Percentiles rank a stretch among this genome's conserved stretches.
Evolutionary conservation across 1,139 yeast species (phyloP).

Genomic region (Meyerozyma smithsonii): DNA sequence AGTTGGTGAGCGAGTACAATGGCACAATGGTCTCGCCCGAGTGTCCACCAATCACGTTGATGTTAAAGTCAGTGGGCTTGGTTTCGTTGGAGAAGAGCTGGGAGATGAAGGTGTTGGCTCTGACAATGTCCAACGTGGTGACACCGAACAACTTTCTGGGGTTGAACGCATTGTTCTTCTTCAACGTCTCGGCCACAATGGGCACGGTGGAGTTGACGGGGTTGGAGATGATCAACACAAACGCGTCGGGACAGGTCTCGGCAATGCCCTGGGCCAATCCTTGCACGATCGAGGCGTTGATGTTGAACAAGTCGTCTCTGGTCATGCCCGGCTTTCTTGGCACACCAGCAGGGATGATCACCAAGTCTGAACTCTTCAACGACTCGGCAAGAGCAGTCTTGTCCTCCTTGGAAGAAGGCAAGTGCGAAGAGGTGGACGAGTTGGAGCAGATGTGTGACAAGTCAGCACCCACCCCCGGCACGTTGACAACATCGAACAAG

Average conservation of each 20-base stretch:
- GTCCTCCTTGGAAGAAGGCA: constrained; percentile 66
- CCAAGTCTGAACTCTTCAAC: constrained; percentile 77
- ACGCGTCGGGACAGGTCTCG: constrained; percentile 81
- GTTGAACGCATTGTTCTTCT: constrained; percentile 81
- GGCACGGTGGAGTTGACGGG: constrained; percentile 99
- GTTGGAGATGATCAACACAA: constrained; percentile 85
- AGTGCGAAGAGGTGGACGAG: constrained; percentile 76
- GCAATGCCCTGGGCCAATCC: constrained; percentile 89
- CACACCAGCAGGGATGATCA: constrained; percentile 97
- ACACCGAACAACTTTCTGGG: constrained; percentile 94
- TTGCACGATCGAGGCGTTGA: constrained; percentile 93
- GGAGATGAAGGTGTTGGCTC: constrained; percentile 89
- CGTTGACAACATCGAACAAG: constrained; percentile 87
- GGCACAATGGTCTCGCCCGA: constrained; percentile 98
- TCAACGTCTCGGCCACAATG: constrained; percentile 91
- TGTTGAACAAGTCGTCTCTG: constrained; percentile 94
- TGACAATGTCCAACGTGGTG: constrained; percentile 90
- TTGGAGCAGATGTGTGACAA: constrained; percentile 89
- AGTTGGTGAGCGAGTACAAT: constrained; percentile 58
- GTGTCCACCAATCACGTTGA: constrained; percentile 94
- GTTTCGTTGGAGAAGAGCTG: constrained; percentile 49
- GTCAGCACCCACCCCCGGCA: constrained; percentile 97
- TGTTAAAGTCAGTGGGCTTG: constrained; percentile 68
- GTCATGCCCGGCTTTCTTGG: constrained; percentile 99
- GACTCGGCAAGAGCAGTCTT: constrained; percentile 73